Evolutionary conservation across 1,284 basidiomycete genomes (phyloP), one percentile per base, ranked within the genome.

Genomic region (Athelia psychrophila): DNA sequence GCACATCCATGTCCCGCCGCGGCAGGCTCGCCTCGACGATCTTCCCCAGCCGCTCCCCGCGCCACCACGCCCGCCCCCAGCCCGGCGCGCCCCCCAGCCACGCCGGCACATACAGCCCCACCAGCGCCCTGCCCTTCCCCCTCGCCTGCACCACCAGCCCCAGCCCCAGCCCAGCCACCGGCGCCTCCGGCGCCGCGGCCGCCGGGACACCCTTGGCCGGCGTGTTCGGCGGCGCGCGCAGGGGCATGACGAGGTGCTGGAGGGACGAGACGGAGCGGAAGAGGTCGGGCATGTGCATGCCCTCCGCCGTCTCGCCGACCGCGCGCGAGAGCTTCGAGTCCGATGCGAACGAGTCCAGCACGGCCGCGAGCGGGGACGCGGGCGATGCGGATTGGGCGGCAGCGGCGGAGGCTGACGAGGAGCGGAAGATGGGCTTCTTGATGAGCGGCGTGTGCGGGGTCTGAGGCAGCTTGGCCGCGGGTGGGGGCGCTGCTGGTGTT

Each of bases 1-100:
- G 71, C 2, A 77, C 75, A 61, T 87, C 85, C 44, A 88, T 57
- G 58, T 84, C 81, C 50, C 77, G 59, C 51, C 80, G 76, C 15
- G 83, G 82, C 55, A 89, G 63, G 56, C 70, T 75, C 47, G 69
- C 75, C 64, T 83, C 80, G 13, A 76, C 80, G 0, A 70, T 63
- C 59, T 74, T 79, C 46, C 79, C 75, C 49, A 77, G 55, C 52
- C 86, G 67, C 51, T 86, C 82, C 45, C 71, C 64, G n/a, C 61
- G 72, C 80, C 83, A 85, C 84, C 85, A 87, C 4, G 61, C 56
- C 12, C 61, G 51, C 54, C 63, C 66, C 42, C 47, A 58, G 19
- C 42, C 56, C 30, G 49, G 49, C 0, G 56, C 52, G 9, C 69
- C 66, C 49, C 57, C 60, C 40, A 72, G 58, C 32, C 53, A 53